phyloP scores from a whole-genome alignment of 768 basidiomycete species.

The Naganishia antarctica region DNA sequence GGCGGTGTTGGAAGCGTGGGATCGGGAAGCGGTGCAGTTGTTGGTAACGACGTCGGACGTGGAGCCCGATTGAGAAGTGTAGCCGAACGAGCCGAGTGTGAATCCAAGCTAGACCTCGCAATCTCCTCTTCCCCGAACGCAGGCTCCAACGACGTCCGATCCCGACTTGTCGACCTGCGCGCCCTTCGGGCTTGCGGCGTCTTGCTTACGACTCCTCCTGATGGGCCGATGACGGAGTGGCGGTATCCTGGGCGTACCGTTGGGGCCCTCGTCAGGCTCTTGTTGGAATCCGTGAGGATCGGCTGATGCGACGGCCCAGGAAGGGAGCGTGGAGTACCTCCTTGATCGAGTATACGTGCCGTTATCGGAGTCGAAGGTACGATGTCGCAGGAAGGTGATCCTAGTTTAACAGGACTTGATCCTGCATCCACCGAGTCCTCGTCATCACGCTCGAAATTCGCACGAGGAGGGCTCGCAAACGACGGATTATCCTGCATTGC shows the following conservation, averaged over 20 bases:
- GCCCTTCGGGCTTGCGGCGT: neutral
- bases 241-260: neutral
- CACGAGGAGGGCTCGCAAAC: neutral
- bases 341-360: no score
- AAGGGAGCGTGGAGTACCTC: no score
- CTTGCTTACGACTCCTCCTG: neutral
- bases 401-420: no score
- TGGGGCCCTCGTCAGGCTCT: neutral
- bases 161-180: neutral
- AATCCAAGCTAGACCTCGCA: neutral
- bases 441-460: no score
- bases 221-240: neutral
- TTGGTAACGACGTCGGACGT: neutral
- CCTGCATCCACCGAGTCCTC: no score
- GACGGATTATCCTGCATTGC: constrained; percentile 17
- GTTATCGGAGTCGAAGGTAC: neutral
- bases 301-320: no score
- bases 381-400: neutral
- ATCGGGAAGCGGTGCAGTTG: neutral
- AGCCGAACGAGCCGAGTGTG: neutral
- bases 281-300: no score
- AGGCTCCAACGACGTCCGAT: neutral
- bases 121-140: neutral
- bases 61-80: neutral
- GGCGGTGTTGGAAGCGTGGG: neutral